phyloP scores from a whole-genome alignment of 2,329 filamentous ascomycete genomes.

The Claviceps africana region DNA sequence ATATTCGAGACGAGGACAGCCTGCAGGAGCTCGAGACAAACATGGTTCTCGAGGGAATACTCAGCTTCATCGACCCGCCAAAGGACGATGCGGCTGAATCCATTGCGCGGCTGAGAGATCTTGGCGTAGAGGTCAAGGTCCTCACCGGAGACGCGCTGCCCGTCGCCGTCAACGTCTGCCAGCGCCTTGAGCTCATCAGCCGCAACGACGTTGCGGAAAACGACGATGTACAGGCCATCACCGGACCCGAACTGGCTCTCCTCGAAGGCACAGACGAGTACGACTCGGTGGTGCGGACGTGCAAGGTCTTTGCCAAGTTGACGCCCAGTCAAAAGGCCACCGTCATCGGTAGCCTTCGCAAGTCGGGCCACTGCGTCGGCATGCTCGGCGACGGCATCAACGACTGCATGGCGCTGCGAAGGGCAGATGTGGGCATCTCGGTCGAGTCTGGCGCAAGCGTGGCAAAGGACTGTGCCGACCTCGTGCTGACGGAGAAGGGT shows the following conservation, averaged over 20 bases:
- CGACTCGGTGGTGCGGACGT: constrained; percentile 11
- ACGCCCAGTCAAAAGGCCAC: constrained; percentile 14
- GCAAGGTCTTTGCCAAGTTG: constrained; percentile 17
- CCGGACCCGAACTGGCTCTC: constrained; percentile 11
- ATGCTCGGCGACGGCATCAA: constrained; percentile 19
- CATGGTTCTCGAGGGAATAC: constrained; percentile 15
- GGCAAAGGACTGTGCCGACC: constrained; percentile 16
- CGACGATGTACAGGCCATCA: constrained; percentile 13
- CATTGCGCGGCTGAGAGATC: constrained; percentile 10
- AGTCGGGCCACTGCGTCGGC: constrained; percentile 14
- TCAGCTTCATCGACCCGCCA: constrained; percentile 16
- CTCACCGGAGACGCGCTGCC: constrained; percentile 15
- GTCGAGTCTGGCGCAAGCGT: constrained; percentile 16
- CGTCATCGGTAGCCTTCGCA: constrained; percentile 12
- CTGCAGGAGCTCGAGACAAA: constrained; percentile 11
- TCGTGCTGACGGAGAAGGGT: constrained; percentile 17
- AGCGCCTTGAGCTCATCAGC: constrained; percentile 11
- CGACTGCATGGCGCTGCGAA: constrained; percentile 16
- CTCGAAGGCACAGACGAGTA: constrained; percentile 10
- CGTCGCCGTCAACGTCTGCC: constrained; percentile 17
- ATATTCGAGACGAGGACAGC: constrained; percentile 9
- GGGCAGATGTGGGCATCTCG: constrained; percentile 16
- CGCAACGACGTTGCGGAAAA: constrained; percentile 6
- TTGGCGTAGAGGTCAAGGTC: constrained; percentile 16
- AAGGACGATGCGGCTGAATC: constrained; percentile 16